These are phyloP conservation scores for Aotearoamyces nothofagi DNA, from an alignment of 2,329 filamentous ascomycete genomes.

Conservation along the genomic window DNA sequence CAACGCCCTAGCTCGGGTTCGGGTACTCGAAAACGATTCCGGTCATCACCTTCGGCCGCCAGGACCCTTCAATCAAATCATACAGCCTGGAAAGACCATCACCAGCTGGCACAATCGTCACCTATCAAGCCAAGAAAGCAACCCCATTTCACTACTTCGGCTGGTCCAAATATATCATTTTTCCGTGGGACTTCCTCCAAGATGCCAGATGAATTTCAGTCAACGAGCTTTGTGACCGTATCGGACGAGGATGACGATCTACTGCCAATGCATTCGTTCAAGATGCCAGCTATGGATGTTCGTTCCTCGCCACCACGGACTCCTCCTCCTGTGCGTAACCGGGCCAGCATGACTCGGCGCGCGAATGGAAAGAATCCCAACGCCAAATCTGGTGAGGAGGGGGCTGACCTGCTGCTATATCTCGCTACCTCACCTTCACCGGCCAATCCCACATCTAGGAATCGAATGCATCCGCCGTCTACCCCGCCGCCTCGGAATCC, in stretches of 20 bases:
- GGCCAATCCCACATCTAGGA: constrained; percentile 40
- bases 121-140: constrained; percentile 67
- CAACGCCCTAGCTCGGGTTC: constrained; percentile 36
- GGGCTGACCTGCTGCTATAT: constrained; percentile 67
- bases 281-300: constrained; percentile 35
- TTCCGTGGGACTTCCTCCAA: constrained; percentile 41
- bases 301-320: constrained; percentile 76
- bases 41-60: constrained; percentile 45
- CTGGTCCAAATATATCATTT: constrained; percentile 63
- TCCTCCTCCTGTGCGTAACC: constrained; percentile 50
- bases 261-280: constrained; percentile 63
- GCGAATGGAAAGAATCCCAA: constrained; percentile 30
- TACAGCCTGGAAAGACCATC: constrained; percentile 59
- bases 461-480: constrained; percentile 52
- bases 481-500: constrained; percentile 62
- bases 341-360: constrained; percentile 29
- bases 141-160: constrained; percentile 57
- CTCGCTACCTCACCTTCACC: constrained; percentile 86
- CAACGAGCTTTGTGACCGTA: constrained; percentile 44
- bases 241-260: constrained; percentile 76
- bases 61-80: constrained; percentile 37
- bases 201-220: constrained; percentile 45
- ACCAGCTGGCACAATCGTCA: constrained; percentile 72
- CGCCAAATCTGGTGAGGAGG: constrained; percentile 58
- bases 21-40: constrained; percentile 49